phyloP scores from a whole-genome alignment of 2,329 filamentous ascomycete species.

The Sarocladium oryzae region DNA sequence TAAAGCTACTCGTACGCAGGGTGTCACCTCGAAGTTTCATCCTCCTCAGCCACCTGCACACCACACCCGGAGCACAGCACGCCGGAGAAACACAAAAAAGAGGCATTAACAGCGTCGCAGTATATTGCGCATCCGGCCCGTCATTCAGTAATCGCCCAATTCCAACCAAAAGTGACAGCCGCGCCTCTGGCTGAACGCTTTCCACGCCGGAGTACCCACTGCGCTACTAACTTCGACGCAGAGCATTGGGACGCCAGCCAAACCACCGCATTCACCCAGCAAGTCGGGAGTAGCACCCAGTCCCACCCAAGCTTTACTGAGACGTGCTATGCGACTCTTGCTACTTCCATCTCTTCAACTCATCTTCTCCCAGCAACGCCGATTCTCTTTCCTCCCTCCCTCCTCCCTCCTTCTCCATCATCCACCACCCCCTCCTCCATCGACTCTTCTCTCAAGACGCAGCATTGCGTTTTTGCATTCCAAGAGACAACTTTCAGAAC shows the following conservation, averaged over 20 bases:
- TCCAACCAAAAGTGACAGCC: neutral
- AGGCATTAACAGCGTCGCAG: constrained; percentile 8
- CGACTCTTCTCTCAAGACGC: constrained; percentile 6
- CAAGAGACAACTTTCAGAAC: constrained; percentile 4
- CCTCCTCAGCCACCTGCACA: too few relatives aligned
- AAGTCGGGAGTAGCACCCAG: neutral
- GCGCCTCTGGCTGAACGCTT: neutral
- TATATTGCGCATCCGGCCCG: constrained; percentile 8
- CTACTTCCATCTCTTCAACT: constrained; percentile 4
- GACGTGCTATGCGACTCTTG: neutral
- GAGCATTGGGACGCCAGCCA: neutral
- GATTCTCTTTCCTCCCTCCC: neutral
- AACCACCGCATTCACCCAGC: neutral
- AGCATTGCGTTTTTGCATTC: constrained; percentile 6
- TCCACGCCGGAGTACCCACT: neutral
- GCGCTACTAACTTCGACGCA: constrained; percentile 2
- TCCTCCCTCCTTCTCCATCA: constrained; percentile 8
- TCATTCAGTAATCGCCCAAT: constrained; percentile 7
- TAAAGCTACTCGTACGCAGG: too few relatives aligned
- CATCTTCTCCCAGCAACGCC: constrained; percentile 5
- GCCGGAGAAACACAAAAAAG: neutral
- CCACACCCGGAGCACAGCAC: neutral
- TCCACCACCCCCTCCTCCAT: constrained; percentile 10
- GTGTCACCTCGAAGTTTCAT: too few relatives aligned
- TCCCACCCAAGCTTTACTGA: constrained; percentile 4